Conservation (phyloP, 73 alveolate species). For the Uronychia setigera region DNA sequence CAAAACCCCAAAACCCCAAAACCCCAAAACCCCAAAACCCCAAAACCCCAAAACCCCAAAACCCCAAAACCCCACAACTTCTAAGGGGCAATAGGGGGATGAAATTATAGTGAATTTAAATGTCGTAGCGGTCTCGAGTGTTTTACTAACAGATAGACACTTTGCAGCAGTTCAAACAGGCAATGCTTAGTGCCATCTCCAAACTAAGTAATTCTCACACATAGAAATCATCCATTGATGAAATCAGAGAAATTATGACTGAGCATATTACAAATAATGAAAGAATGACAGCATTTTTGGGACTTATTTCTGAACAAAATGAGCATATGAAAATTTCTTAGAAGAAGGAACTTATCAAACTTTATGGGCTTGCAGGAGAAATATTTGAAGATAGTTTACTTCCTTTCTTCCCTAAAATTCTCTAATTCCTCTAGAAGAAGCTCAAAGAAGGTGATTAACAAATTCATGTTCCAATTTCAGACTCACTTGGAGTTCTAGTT, state of each 20-base stretch:
- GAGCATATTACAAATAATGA: slow-evolving; percentile 66
- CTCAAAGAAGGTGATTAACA: slow-evolving; percentile 62
- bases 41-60: no score
- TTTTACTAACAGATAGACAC: no score
- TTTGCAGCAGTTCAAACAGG: slow-evolving; percentile 39
- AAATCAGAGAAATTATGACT: slow-evolving; percentile 58
- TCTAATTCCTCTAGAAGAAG: slow-evolving; percentile 48
- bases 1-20: no score
- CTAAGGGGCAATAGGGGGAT: no score
- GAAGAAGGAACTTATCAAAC: slow-evolving; percentile 66
- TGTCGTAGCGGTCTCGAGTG: no score
- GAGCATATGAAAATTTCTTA: slow-evolving; percentile 70
- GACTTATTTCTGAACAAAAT: slow-evolving; percentile 38
- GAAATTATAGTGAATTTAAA: no score
- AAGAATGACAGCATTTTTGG: slow-evolving; percentile 56
- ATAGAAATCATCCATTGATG: slow-evolving; percentile 43
- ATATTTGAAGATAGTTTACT: slow-evolving; percentile 62
- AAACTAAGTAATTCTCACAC: slow-evolving; percentile 41
- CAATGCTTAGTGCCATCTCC: slow-evolving; percentile 32
- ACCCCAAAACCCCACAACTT: no score
- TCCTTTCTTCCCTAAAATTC: slow-evolving; percentile 64
- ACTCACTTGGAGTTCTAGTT: slow-evolving; percentile 50
- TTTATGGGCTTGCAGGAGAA: slow-evolving; percentile 74
- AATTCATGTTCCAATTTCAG: slow-evolving; percentile 52
- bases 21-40: no score